Conservation (phyloP, 306 rosid genomes). For the Cicer cuneatum region DNA sequence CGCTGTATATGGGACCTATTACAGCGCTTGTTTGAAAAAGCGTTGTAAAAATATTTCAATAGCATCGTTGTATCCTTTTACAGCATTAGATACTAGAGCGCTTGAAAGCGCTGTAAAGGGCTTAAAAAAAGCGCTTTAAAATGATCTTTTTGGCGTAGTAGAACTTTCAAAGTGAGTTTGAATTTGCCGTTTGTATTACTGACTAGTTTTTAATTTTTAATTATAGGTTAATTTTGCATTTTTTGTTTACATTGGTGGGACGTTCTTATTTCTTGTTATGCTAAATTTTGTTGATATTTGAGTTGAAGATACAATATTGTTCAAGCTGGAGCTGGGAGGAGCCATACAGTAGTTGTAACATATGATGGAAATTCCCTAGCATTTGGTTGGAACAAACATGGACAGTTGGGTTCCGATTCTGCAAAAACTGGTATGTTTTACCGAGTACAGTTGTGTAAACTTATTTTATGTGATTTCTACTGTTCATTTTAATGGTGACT, state of each 20-base stretch:
- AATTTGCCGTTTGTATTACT: background rate
- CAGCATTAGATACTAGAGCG: too few relatives aligned
- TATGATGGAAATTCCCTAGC: conserved; percentile 84
- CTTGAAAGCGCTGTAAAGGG: too few relatives aligned
- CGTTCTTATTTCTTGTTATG: conserved; percentile 21
- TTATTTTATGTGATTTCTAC: background rate
- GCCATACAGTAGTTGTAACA: conserved; percentile 81
- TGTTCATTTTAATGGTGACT: conserved; percentile 26
- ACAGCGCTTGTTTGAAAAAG: too few relatives aligned
- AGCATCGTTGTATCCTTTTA: too few relatives aligned
- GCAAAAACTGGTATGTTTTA: conserved; percentile 64
- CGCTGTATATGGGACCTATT: too few relatives aligned
- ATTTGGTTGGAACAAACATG: conserved; percentile 99
- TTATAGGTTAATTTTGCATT: conserved; percentile 4
- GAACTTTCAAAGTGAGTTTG: conserved; percentile 85
- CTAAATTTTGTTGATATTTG: conserved; percentile 40
- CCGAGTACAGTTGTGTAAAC: conserved; percentile 11
- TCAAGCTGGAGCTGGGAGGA: conserved; percentile 87
- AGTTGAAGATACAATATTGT: conserved; percentile 71
- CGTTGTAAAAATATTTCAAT: too few relatives aligned
- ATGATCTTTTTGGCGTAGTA: too few relatives aligned
- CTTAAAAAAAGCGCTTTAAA: too few relatives aligned
- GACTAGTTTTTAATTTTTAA: background rate
- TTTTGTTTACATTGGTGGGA: background rate
- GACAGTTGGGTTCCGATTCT: conserved; percentile 92